Evolutionary conservation across 1,139 yeast genomes (phyloP).

Genomic region (Geotrichum citri-aurantii): DNA sequence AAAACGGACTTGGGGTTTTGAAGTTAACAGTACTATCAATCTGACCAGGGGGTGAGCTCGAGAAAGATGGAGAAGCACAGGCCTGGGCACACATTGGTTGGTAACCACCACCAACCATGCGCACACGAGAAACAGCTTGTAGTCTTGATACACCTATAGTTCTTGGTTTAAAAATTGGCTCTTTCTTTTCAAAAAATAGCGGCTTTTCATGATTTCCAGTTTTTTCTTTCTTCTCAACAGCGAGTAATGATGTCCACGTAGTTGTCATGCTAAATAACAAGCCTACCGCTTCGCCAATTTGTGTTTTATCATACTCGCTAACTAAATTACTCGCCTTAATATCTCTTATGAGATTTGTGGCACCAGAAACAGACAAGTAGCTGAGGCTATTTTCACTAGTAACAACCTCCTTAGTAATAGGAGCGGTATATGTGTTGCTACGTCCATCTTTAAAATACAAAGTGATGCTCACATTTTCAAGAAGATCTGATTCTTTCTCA

Average conservation of each 20-base stretch:
- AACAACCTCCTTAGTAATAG: neutral
- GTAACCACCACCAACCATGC: too few relatives aligned
- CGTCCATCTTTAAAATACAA: neutral
- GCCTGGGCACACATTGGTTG: too few relatives aligned
- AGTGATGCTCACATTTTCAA: conserved; percentile 7
- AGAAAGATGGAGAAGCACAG: too few relatives aligned
- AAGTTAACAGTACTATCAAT: too few relatives aligned
- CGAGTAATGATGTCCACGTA: conserved; percentile 14
- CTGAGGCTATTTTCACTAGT: neutral
- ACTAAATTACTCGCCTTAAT: neutral
- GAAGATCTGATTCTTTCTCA: neutral
- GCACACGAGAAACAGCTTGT: too few relatives aligned
- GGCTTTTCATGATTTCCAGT: neutral
- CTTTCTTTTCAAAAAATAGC: neutral
- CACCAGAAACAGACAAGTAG: conserved; percentile 7
- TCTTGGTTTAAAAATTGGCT: too few relatives aligned
- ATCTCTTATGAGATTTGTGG: conserved; percentile 2
- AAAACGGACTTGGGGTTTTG: too few relatives aligned
- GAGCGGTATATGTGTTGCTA: neutral
- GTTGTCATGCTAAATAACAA: conserved; percentile 9
- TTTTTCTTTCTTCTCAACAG: conserved; percentile 3
- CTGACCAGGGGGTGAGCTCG: too few relatives aligned
- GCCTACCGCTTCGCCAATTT: conserved; percentile 4
- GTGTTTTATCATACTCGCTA: neutral
- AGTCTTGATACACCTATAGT: neutral